Conservation (phyloP, 139 green algal species). For the Auxenochlorella pyrenoidosa region DNA sequence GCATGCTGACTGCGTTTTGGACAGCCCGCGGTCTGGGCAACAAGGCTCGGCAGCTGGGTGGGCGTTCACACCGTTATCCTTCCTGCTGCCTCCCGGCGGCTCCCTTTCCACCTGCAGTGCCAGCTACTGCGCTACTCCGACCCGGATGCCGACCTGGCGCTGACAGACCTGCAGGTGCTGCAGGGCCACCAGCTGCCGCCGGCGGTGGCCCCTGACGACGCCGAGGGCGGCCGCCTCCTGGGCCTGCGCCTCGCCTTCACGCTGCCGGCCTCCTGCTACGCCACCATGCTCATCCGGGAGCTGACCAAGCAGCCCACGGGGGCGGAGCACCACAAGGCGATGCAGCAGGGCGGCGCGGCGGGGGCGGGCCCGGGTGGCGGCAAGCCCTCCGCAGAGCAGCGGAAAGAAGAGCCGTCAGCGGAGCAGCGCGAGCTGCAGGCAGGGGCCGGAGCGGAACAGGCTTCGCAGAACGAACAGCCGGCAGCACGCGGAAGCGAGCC, state of each 20-base stretch:
- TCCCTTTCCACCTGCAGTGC: conserved; percentile 9
- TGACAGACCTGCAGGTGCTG: conserved; percentile 62
- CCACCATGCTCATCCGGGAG: conserved; percentile 94
- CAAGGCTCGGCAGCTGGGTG: too few species aligned
- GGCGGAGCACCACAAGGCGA: conserved; percentile 41
- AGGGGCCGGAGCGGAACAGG: neutral
- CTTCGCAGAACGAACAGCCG: neutral
- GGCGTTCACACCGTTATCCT: too few species aligned
- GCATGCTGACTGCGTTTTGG: neutral
- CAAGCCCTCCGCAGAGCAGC: too few species aligned
- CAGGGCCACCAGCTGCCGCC: neutral
- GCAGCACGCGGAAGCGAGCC: neutral
- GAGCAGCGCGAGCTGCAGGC: neutral
- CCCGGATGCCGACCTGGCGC: conserved; percentile 67
- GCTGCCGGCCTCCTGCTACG: conserved; percentile 87
- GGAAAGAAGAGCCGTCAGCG: too few species aligned
- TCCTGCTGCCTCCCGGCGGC: neutral
- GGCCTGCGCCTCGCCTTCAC: conserved; percentile 80
- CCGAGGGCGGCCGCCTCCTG: conserved; percentile 37
- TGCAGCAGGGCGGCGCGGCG: neutral
- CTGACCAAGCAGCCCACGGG: conserved; percentile 73
- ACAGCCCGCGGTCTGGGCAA: too few species aligned
- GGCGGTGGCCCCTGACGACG: neutral
- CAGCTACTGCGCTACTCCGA: conserved; percentile 63
- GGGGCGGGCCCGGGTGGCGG: too few species aligned